Evolutionary conservation across 1,284 basidiomycete species (phyloP).

Genomic region (Apiotrichum sp.): DNA sequence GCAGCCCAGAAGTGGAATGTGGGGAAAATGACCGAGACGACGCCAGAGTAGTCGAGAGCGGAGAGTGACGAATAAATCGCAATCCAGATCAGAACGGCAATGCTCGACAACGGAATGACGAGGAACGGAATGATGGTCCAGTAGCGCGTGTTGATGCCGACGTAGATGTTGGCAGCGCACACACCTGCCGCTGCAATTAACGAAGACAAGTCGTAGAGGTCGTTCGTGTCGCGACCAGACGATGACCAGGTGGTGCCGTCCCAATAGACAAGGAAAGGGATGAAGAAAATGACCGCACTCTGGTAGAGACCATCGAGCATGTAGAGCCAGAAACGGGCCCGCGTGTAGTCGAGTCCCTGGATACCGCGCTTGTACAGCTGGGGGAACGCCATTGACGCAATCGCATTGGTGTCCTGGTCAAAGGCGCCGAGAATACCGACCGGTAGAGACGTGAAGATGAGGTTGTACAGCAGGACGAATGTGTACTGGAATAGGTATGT

Average conservation of each 20-base stretch:
- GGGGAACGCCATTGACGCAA: slow-evolving; percentile 83
- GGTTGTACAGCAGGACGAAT: slow-evolving; percentile 82
- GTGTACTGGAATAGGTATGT: slow-evolving; percentile 96
- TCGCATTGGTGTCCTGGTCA: slow-evolving; percentile 91
- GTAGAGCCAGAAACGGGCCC: slow-evolving; percentile 86
- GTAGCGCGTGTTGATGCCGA: slow-evolving; percentile 81
- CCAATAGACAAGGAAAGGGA: slow-evolving; percentile 75
- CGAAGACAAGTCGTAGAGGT: slow-evolving; percentile 84
- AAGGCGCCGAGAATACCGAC: slow-evolving; percentile 89
- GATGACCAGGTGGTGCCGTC: slow-evolving; percentile 57
- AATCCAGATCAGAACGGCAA: slow-evolving; percentile 77
- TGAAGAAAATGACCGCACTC: slow-evolving; percentile 81
- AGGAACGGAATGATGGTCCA: slow-evolving; percentile 85
- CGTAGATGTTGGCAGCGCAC: slow-evolving; percentile 76
- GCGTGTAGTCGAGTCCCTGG: slow-evolving; percentile 85
- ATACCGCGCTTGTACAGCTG: slow-evolving; percentile 92
- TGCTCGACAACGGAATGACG: slow-evolving; percentile 68
- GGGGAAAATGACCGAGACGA: slow-evolving; percentile 67
- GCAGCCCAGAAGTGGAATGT: slow-evolving; percentile 77
- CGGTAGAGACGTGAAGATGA: slow-evolving; percentile 88
- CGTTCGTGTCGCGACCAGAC: slow-evolving; percentile 69
- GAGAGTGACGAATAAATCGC: slow-evolving; percentile 72
- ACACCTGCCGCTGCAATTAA: slow-evolving; percentile 83
- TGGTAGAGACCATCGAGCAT: slow-evolving; percentile 94
- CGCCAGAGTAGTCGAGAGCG: slow-evolving; percentile 64